Evolutionary conservation across 2,329 filamentous ascomycete genomes (phyloP).

Genomic region (Stagonosporopsis tanaceti): DNA sequence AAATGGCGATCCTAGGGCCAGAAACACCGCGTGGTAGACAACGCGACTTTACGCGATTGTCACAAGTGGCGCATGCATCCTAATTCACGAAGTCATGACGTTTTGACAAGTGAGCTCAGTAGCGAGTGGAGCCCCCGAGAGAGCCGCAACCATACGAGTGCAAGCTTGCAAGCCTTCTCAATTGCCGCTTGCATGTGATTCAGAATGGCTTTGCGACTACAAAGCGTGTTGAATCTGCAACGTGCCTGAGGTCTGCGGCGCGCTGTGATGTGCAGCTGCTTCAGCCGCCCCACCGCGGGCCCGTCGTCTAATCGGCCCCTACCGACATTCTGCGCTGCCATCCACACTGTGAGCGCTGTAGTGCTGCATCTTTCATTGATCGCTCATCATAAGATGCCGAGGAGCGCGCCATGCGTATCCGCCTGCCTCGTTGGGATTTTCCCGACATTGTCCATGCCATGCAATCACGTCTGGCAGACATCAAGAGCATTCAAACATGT

Average conservation of each 20-base stretch:
- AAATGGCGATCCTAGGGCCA: conserved; percentile 14
- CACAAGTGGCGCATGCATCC: conserved; percentile 17
- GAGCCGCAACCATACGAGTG: conserved; percentile 17
- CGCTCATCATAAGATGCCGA: not conserved
- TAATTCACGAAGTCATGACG: conserved; percentile 24
- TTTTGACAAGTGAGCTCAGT: conserved; percentile 16
- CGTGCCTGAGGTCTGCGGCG: not conserved
- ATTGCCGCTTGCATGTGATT: conserved; percentile 18
- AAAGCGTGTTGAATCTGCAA: conserved; percentile 7
- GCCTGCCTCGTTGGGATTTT: not conserved
- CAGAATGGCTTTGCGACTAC: not conserved
- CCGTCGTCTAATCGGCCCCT: conserved; percentile 6
- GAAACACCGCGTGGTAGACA: conserved; percentile 13
- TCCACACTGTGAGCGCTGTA: not conserved
- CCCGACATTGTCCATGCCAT: not conserved
- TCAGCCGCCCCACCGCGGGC: conserved; percentile 10
- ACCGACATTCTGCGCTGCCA: not conserved
- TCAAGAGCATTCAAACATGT: not conserved
- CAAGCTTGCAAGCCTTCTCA: conserved; percentile 3
- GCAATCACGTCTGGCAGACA: not conserved
- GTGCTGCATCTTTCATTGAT: not conserved
- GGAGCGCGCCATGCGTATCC: not conserved
- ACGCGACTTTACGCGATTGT: conserved; percentile 20
- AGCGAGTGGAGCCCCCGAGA: conserved; percentile 13
- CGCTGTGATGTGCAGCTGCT: conserved; percentile 6